Evolutionary conservation across 2,329 filamentous ascomycete species (phyloP).

Genomic region (Madurella fahalii): DNA sequence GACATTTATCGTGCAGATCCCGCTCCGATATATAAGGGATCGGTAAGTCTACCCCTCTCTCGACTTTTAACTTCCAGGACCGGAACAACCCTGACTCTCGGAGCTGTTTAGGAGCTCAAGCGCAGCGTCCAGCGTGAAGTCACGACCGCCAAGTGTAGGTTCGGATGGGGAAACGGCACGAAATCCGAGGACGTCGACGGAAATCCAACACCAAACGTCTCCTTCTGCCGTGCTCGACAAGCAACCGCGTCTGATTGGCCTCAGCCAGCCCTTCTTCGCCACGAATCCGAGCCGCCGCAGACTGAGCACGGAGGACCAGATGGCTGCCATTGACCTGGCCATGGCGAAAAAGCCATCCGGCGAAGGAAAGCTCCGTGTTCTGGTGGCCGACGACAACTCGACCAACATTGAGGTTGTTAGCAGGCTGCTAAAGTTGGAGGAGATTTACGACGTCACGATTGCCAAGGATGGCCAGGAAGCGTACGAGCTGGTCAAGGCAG

Average conservation of each 20-base stretch:
- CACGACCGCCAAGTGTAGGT: conserved; percentile 45
- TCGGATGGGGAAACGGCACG: conserved; percentile 38
- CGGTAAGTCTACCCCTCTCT: conserved; percentile 42
- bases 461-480: conserved; percentile 85
- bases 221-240: conserved; percentile 51
- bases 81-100: neutral
- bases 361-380: conserved; percentile 65
- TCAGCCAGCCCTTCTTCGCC: conserved; percentile 78
- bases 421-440: conserved; percentile 68
- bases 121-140: conserved; percentile 52
- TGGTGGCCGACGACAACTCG: conserved; percentile 72
- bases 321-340: conserved; percentile 61
- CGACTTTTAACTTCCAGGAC: neutral
- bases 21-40: conserved; percentile 70
- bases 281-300: conserved; percentile 36
- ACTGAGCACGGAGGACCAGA: conserved; percentile 52
- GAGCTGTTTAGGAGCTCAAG: conserved; percentile 43
- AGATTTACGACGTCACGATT: conserved; percentile 82
- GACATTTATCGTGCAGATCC: conserved; percentile 78
- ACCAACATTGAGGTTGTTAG: conserved; percentile 57
- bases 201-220: conserved; percentile 27
- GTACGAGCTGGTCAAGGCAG: conserved; percentile 77
- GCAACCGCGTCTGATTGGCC: conserved; percentile 74
- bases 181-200: conserved; percentile 28
- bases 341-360: conserved; percentile 54